Base-by-base conservation (phyloP, 1,284 basidiomycete genomes). In the Sanguinoderma infundibulare region DNA sequence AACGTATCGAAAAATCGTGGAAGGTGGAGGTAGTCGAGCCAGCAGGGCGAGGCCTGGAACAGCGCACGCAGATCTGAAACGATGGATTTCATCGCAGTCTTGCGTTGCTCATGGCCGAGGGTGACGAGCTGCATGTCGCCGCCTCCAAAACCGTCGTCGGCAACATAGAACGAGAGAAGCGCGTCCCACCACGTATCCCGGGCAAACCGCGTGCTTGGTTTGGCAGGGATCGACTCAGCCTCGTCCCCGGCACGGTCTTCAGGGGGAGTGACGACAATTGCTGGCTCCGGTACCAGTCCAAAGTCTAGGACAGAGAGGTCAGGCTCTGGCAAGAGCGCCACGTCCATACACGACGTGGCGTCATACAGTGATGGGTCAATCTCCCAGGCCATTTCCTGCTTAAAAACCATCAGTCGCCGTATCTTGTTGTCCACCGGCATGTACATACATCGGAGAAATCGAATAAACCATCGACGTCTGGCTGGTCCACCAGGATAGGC, bases 131-230 rank as follows among this genome's bases (percentile, higher is more conserved):
- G 73, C 55, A 69, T 70, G 14, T 46, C 42, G 9, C 57, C 42
- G 12, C 14, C 24, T 2, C 36, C 38, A 67, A 44, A 69, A 69
- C n/a, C 61, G 39, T 59, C 36, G 32, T 80, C 74, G 15, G 78
- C 74, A 38, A 77, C 66, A 70, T 91, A 91, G 17, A 87, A 70
- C n/a, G 77, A 76, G 38, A 91, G 73, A n/a, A 92, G 78, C 5
- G 81, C 84, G 69, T 92, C 91, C 87, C 89, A 92, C 90, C 90
- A 92, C 22, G 85, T 86, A 74, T 88, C 85, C 55, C 88, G 87
- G 20, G 81, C 77, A 71, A 89, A 91, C 44, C 81, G 80, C 28
- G 87, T 72, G 12, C 87, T 87, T 6, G 89, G 90, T 62, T 85
- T 39, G 1, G 61, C 36, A 4, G 60, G 58, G 26, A 67, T 56